Conservation (phyloP, 2,329 filamentous ascomycete genomes). For the Ascochyta fabae region DNA sequence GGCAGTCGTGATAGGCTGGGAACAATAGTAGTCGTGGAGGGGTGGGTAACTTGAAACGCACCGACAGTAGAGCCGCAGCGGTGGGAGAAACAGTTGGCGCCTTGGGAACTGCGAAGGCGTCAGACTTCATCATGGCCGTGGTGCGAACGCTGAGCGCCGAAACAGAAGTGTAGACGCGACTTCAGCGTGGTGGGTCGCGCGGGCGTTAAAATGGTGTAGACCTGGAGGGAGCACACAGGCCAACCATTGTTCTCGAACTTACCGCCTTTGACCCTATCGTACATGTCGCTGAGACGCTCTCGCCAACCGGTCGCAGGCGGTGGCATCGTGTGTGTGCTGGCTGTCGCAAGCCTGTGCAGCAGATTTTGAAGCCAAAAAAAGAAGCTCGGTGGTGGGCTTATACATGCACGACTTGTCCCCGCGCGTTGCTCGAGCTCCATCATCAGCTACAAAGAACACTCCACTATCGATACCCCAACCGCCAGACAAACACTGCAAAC, state of each 20-base stretch:
- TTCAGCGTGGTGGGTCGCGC: conserved; percentile 25
- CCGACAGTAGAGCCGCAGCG: conserved; percentile 47
- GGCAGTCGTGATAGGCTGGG: conserved; percentile 33
- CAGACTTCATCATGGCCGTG: conserved; percentile 31
- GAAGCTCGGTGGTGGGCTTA: neutral
- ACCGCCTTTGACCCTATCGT: conserved; percentile 47
- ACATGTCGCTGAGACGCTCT: conserved; percentile 43
- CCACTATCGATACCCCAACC: conserved; percentile 4
- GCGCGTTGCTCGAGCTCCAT: conserved; percentile 10
- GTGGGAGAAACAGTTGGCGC: conserved; percentile 45
- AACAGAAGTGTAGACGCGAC: conserved; percentile 17
- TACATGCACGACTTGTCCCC: conserved; percentile 13
- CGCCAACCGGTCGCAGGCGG: conserved; percentile 44
- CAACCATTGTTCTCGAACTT: conserved; percentile 42
- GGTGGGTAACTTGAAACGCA: conserved; percentile 43
- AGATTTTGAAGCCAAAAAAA: neutral
- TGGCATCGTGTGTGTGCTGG: conserved; percentile 35
- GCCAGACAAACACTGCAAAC: conserved; percentile 7
- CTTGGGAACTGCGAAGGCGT: conserved; percentile 44
- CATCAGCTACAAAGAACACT: neutral
- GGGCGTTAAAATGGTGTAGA: conserved; percentile 31
- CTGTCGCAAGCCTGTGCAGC: conserved; percentile 8
- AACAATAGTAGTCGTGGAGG: conserved; percentile 25
- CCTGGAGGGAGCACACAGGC: conserved; percentile 30
- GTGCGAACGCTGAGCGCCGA: conserved; percentile 17